Evolutionary conservation across 371 early-diverging fungal genomes (phyloP).

Genomic region (Batkoa obscura): DNA sequence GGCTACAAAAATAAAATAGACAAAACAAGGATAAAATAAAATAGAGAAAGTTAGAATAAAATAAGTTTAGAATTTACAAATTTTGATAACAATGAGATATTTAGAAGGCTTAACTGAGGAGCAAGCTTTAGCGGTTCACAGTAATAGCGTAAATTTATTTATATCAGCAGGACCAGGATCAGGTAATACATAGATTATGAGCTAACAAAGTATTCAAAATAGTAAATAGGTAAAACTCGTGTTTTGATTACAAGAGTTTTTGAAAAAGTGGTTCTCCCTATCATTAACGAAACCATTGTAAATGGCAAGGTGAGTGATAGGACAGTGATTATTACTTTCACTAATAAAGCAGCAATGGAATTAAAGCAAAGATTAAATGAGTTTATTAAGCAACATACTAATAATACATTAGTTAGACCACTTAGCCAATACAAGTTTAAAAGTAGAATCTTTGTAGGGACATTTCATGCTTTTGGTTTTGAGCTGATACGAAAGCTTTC

Average conservation of each 20-base stretch:
- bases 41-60: too few relatives aligned
- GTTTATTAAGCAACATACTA: background rate
- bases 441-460: background rate
- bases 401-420: background rate
- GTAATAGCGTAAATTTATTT: background rate
- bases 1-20: too few relatives aligned
- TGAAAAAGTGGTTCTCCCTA: background rate
- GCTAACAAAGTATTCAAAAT: background rate
- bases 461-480: background rate
- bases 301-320: background rate
- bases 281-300: too few relatives aligned
- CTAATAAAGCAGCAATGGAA: slow-evolving; percentile 3
- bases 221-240: background rate
- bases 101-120: background rate
- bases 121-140: background rate
- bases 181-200: background rate
- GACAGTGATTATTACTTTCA: background rate
- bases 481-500: background rate
- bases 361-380: background rate
- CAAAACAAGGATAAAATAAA: too few relatives aligned
- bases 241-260: background rate
- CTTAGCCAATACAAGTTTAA: background rate
- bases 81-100: too few relatives aligned
- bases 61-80: too few relatives aligned
- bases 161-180: slow-evolving; percentile 3